Conservation (phyloP, 345 rosid species). For the Eutrema heterophyllum region DNA sequence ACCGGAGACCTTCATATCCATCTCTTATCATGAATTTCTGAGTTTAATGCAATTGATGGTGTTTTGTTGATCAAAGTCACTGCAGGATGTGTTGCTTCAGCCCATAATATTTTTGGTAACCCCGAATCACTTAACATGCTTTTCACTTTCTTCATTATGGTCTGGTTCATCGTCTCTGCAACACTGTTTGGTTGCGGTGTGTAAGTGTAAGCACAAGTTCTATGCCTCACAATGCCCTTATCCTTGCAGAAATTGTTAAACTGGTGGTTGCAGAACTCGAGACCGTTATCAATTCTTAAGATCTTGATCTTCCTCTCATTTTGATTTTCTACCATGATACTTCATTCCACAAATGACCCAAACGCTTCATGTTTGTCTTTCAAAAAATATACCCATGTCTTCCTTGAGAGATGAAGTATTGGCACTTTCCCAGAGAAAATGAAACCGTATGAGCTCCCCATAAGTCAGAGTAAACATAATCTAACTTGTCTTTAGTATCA, state of each 20-base stretch:
- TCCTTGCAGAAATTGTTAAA: not conserved
- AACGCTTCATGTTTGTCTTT: not conserved
- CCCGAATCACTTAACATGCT: not conserved
- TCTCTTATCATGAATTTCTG: not conserved
- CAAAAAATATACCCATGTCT: not conserved
- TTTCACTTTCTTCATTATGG: not conserved
- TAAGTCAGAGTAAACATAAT: not conserved
- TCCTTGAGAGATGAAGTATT: not conserved
- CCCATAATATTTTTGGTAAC: not conserved
- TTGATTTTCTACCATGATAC: not conserved
- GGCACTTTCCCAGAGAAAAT: not conserved
- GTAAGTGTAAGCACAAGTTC: not conserved
- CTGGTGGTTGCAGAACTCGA: not conserved
- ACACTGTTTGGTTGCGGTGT: not conserved
- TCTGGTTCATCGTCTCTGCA: not conserved
- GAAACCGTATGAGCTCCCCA: not conserved
- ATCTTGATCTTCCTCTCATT: not conserved
- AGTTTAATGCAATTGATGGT: not conserved
- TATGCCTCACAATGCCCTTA: not conserved
- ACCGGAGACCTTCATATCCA: not conserved
- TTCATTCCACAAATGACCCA: not conserved
- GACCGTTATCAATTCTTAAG: not conserved
- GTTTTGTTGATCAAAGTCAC: not conserved
- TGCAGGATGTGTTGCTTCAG: not conserved
- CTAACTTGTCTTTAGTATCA: not conserved